Evolutionary conservation across 129 eudicot genomes (phyloP), one percentile per base, ranked within the genome.

Genomic region (Helichrysum umbraculigerum): DNA sequence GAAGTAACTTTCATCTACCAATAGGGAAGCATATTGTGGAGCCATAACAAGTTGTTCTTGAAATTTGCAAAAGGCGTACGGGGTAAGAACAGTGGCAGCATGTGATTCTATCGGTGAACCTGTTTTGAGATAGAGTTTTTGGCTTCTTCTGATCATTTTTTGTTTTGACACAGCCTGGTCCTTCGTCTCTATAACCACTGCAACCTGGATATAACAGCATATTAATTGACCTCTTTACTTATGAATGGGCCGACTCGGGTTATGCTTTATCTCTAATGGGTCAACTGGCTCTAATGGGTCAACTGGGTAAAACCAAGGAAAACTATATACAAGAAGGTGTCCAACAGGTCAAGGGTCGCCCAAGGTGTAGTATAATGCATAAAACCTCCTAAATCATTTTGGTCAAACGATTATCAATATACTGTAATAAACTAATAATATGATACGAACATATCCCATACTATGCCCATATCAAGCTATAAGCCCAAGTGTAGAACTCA

Each of bases 91-190:
- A 35, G 88, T 75, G 69, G 96, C 89, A 50, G 96, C 98, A 64
- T 92, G 96, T 6, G 93, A 87, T 67, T 92, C 98, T 28, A 92
- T 84, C 21, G 98, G 98, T 39, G 98, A 89, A 51, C 98, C 98
- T 5, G 96, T 92, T 86, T 92, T 89, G 6, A 92, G 88, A 71
- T 88, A 72, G 34, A 75, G 78, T 82, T 86, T 87, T 71, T 84
- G 86, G 59, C 61, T 34, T 70, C 81, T 84, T 35, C 72, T 65
- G 33, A 79, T 85, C 81, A 78, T 76, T 69, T 88, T 91, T 47
- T 77, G 88, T 73, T 89, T 92, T 62, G 59, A 22, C 58, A 90
- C 83, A 51, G 81, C 79, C 72, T 89, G 85, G 33, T 89, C 93
- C 62, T 83, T 85, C 16, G 82, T 82, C 29, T 92, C 96, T 35